Conservation (phyloP, 164 flowering plant species). For the Berberis vulgaris region DNA sequence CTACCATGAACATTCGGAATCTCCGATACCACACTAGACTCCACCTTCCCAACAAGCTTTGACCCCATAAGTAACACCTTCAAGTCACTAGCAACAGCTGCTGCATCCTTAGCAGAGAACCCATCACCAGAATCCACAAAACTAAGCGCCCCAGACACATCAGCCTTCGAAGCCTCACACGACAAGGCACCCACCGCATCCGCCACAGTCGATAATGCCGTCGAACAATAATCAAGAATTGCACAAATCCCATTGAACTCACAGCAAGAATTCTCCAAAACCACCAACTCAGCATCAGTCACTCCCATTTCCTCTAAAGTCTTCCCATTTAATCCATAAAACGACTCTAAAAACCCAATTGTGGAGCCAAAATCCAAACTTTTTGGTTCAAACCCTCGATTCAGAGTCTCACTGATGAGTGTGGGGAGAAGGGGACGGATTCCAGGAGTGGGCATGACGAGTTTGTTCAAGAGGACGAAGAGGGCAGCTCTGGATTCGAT, state of each 20-base stretch:
- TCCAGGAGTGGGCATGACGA: constrained; percentile 24
- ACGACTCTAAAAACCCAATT: constrained; percentile 8
- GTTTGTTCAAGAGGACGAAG: constrained; percentile 47
- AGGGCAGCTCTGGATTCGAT: constrained; percentile 56
- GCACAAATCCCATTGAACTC: constrained; percentile 41
- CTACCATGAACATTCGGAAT: constrained; percentile 55
- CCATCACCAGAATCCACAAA: constrained; percentile 73
- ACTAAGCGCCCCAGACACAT: constrained; percentile 27
- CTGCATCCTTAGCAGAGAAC: constrained; percentile 40
- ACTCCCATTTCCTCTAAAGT: constrained; percentile 18
- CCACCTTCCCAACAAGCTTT: constrained; percentile 39
- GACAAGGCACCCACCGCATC: constrained; percentile 65
- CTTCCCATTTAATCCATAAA: constrained; percentile 8
- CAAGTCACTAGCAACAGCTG: constrained; percentile 65
- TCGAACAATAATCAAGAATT: constrained; percentile 34
- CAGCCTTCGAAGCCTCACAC: constrained; percentile 59
- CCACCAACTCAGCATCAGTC: constrained; percentile 28
- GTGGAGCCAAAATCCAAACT: constrained; percentile 8
- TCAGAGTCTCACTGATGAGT: constrained; percentile 20
- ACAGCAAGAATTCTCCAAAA: constrained; percentile 26
- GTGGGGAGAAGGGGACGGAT: constrained; percentile 24
- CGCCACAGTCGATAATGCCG: constrained; percentile 27
- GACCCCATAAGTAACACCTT: constrained; percentile 71
- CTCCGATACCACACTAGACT: constrained; percentile 21
- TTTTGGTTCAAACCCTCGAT: constrained; percentile 1